phyloP scores from a whole-genome alignment of 1,139 yeast genomes.

The Taiozyma onychis region DNA sequence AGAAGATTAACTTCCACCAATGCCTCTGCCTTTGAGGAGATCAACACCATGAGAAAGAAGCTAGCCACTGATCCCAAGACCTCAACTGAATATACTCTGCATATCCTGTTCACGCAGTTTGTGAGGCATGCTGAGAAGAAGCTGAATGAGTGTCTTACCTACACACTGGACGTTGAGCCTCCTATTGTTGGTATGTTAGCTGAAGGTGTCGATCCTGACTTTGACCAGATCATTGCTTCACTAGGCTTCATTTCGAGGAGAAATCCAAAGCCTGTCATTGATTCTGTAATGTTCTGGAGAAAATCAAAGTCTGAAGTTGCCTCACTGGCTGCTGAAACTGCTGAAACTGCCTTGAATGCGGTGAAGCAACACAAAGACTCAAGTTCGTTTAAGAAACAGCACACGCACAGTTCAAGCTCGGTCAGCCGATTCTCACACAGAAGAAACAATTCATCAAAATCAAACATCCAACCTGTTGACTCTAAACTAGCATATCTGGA shows the following conservation, averaged over 20 bases:
- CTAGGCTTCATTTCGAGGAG: constrained; percentile 86
- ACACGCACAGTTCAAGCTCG: constrained; percentile 24
- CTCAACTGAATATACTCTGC: constrained; percentile 91
- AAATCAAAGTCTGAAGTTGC: constrained; percentile 87
- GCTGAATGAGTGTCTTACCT: constrained; percentile 65
- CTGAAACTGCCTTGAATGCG: constrained; percentile 28
- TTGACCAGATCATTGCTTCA: constrained; percentile 80
- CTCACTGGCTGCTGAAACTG: constrained; percentile 62
- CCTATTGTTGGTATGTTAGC: constrained; percentile 77
- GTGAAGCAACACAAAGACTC: constrained; percentile 20
- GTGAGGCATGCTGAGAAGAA: constrained; percentile 91
- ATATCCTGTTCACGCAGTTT: constrained; percentile 90
- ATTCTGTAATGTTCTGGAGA: constrained; percentile 98
- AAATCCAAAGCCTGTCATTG: constrained; percentile 94
- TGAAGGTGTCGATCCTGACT: constrained; percentile 80
- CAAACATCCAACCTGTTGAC: constrained; percentile 23
- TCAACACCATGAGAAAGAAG: constrained; percentile 18
- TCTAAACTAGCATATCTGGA: constrained; percentile 28
- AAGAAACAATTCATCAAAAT: constrained; percentile 32
- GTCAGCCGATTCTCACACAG: constrained; percentile 30
- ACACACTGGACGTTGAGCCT: constrained; percentile 68
- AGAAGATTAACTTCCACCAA: constrained; percentile 10
- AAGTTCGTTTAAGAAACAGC: constrained; percentile 16
- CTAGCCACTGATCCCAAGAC: constrained; percentile 65
- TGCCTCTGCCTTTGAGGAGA: constrained; percentile 16